Conservation (phyloP, 331 rosid species). For the Phaseolus coccineus region DNA sequence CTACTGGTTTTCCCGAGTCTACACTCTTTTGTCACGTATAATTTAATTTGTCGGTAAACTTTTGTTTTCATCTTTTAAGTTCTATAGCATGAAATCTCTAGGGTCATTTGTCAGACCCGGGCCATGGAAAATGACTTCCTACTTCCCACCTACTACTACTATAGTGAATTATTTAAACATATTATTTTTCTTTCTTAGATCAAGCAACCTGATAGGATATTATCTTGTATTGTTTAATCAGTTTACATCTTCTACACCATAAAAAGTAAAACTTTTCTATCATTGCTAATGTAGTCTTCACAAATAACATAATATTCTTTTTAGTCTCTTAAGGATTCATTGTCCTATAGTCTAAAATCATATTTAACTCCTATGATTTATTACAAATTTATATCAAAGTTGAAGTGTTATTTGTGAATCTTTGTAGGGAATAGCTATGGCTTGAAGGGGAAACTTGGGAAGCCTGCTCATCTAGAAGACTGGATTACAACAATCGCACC, state of each 20-base stretch:
- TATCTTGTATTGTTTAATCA: not conserved
- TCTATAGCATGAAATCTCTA: not conserved
- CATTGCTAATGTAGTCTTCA: not conserved
- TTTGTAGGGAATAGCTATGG: slow-evolving; percentile 54
- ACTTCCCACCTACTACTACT: not conserved
- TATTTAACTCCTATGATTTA: not conserved
- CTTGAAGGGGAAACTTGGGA: slow-evolving; percentile 62
- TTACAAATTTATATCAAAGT: not conserved
- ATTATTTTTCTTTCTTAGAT: not conserved
- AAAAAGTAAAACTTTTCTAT: not conserved
- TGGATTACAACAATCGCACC: slow-evolving; percentile 64
- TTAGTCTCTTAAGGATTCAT: not conserved
- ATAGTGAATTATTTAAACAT: not conserved
- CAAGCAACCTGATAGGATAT: not conserved
- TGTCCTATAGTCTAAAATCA: not conserved
- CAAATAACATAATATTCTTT: not conserved
- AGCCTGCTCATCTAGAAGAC: slow-evolving; percentile 64
- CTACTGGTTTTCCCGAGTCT: not conserved
- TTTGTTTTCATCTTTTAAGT: slow-evolving; percentile 1
- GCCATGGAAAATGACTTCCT: not conserved
- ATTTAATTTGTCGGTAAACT: not conserved
- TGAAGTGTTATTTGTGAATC: not conserved
- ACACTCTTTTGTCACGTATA: not conserved
- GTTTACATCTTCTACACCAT: not conserved
- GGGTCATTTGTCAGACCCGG: not conserved